Percentiles rank a stretch among this genome's conserved stretches.
Evolutionary conservation across 2,329 filamentous ascomycete genomes (phyloP).

Genomic region (Chaetomiaceae sp.): DNA sequence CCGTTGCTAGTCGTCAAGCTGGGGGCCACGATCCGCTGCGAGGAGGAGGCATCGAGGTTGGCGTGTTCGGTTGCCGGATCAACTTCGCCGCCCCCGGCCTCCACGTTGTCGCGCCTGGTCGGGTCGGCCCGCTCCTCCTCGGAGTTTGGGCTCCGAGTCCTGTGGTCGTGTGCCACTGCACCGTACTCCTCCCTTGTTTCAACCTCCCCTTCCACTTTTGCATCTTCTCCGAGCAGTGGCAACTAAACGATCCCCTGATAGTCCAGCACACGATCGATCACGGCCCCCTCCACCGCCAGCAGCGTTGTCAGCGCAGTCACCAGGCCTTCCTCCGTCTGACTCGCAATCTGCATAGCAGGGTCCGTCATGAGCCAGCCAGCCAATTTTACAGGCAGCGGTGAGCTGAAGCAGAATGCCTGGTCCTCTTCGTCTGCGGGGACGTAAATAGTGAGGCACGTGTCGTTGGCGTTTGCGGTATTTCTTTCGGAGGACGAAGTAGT

Average conservation of each 20-base stretch:
- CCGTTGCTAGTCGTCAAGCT: no score
- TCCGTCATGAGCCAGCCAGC: background rate
- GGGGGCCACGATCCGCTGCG: no score
- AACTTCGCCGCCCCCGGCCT: no score
- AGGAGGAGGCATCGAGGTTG: no score
- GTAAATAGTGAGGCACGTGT: background rate
- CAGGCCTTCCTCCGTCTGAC: background rate
- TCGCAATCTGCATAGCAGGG: background rate
- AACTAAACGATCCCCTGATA: background rate
- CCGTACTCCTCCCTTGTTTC: background rate
- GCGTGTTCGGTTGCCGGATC: no score
- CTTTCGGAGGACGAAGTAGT: background rate
- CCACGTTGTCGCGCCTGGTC: no score
- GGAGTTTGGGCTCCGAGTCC: no score
- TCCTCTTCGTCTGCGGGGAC: background rate
- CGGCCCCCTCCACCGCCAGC: background rate
- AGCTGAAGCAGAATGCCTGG: background rate
- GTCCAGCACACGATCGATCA: background rate
- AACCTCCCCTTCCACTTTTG: background rate
- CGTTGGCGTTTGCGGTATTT: no score
- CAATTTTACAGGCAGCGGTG: background rate
- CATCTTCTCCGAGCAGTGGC: background rate
- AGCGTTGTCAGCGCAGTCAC: background rate
- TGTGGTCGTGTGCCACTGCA: background rate
- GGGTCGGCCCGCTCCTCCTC: no score